phyloP scores from a whole-genome alignment of 2,329 filamentous ascomycete genomes.

The Penicillium oxalicum region DNA sequence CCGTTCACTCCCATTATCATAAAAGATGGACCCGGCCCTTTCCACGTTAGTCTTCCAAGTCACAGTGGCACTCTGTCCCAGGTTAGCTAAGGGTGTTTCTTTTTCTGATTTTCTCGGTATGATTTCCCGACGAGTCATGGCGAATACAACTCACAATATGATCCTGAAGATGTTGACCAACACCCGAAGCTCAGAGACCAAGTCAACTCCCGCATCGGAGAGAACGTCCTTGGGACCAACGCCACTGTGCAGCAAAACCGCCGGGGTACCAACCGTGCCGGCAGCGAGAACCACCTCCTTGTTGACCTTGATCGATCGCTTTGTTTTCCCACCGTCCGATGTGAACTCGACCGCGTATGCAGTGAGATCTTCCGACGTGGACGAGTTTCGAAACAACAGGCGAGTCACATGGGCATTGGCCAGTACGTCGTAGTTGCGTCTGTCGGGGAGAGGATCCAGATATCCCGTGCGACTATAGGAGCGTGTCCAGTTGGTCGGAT shows the following conservation, averaged over 20 bases:
- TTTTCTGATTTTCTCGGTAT: background rate
- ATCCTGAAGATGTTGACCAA: conserved; percentile 50
- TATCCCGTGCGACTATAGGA: conserved; percentile 33
- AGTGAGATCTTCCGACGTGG: conserved; percentile 21
- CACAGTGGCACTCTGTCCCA: conserved; percentile 25
- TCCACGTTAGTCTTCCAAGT: conserved; percentile 23
- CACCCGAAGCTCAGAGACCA: conserved; percentile 42
- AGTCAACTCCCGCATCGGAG: conserved; percentile 38
- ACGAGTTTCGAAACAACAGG: conserved; percentile 26
- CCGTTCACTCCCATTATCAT: conserved; percentile 21
- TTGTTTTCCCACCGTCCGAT: conserved; percentile 23
- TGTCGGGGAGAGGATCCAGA: conserved; percentile 30
- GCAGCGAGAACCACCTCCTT: conserved; percentile 35
- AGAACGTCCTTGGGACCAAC: conserved; percentile 50
- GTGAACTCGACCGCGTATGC: conserved; percentile 31
- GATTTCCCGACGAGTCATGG: too few species aligned
- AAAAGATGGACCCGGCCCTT: conserved; percentile 28
- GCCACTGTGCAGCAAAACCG: conserved; percentile 56
- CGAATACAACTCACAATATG: conserved; percentile 29
- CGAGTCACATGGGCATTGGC: conserved; percentile 28
- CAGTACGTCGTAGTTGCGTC: conserved; percentile 29
- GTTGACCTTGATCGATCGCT: conserved; percentile 19
- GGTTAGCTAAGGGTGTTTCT: background rate
- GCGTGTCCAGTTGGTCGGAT: conserved; percentile 32
- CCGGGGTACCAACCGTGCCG: conserved; percentile 53